phyloP scores from a whole-genome alignment of 768 basidiomycete species.

The Gloeophyllum trabeum region DNA sequence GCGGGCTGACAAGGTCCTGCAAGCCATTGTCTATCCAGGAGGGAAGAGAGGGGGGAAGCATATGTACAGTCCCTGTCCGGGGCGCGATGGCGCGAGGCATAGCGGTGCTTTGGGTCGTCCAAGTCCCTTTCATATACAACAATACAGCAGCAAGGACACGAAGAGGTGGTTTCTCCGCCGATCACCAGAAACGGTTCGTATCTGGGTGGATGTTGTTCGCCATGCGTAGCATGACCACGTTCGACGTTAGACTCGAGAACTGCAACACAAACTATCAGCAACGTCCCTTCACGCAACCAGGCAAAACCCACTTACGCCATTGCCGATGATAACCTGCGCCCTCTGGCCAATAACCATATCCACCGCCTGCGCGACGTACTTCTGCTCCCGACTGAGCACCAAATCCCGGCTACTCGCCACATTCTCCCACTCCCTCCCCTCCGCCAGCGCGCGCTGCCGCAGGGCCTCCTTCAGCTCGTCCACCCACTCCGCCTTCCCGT shows the following conservation, averaged over 20 bases:
- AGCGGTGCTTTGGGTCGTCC: no score
- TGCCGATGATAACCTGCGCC: constrained; percentile 58
- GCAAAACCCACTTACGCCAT: constrained; percentile 39
- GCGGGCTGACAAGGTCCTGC: no score
- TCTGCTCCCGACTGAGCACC: constrained; percentile 38
- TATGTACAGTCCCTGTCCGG: no score
- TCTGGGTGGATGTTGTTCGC: constrained; percentile 21
- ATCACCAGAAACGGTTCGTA: constrained; percentile 32
- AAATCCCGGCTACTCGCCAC: constrained; percentile 47
- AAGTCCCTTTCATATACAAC: no score
- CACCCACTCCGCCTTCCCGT: constrained; percentile 42
- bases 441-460: constrained; percentile 4
- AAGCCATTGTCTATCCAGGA: no score
- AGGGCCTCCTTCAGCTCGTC: constrained; percentile 31
- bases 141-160: no score
- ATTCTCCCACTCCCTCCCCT: constrained; percentile 29
- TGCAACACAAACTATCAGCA: constrained; percentile 10
- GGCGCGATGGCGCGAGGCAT: no score
- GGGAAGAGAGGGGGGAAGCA: no score
- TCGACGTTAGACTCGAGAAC: constrained; percentile 39
- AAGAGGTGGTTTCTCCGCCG: not conserved
- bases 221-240: constrained; percentile 32
- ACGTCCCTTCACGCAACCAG: not conserved
- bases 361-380: constrained; percentile 43
- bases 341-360: constrained; percentile 61